Percentiles rank a stretch among this genome's conserved stretches.
Conservation (phyloP, 768 basidiomycete genomes). For the Pulveroboletus sp. region DNA sequence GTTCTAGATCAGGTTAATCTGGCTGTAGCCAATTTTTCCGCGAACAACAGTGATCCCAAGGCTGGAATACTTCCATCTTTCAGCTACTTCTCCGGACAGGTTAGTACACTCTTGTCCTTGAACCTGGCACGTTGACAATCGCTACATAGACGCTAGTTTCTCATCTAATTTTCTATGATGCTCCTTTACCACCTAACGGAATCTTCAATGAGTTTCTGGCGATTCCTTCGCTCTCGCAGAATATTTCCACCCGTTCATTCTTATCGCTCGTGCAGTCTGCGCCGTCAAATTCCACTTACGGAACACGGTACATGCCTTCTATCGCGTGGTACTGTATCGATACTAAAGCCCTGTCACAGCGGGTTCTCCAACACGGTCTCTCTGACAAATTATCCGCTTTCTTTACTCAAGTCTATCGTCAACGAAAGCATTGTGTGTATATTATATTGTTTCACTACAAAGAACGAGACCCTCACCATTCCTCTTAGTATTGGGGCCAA, state of each 20-base stretch:
- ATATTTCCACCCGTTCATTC: slow-evolving; percentile 14
- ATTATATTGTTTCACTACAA: neutral
- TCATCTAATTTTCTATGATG: slow-evolving; percentile 54
- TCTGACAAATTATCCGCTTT: neutral
- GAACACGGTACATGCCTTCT: slow-evolving; percentile 3
- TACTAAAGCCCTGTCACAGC: neutral
- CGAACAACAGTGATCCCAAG: slow-evolving; percentile 20
- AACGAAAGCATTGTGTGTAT: slow-evolving; percentile 15
- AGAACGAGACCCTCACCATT: neutral
- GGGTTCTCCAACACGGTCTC: neutral
- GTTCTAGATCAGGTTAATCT: slow-evolving; percentile 10
- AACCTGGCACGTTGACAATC: neutral
- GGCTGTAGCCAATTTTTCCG: slow-evolving; percentile 21
- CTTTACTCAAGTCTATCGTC: slow-evolving; percentile 10
- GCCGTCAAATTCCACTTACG: neutral
- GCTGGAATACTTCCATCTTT: slow-evolving; percentile 42
- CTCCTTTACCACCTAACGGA: slow-evolving; percentile 20
- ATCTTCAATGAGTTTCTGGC: slow-evolving; percentile 28
- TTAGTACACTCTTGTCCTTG: neutral
- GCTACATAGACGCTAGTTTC: slow-evolving; percentile 1
- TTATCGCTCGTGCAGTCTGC: slow-evolving; percentile 8
- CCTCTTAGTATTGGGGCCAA: neutral
- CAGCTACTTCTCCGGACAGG: slow-evolving; percentile 23
- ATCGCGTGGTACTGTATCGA: neutral
- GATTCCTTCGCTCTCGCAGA: slow-evolving; percentile 1